Base-by-base conservation (phyloP, 257 asterid genomes). In the Coffea eugenioides region DNA sequence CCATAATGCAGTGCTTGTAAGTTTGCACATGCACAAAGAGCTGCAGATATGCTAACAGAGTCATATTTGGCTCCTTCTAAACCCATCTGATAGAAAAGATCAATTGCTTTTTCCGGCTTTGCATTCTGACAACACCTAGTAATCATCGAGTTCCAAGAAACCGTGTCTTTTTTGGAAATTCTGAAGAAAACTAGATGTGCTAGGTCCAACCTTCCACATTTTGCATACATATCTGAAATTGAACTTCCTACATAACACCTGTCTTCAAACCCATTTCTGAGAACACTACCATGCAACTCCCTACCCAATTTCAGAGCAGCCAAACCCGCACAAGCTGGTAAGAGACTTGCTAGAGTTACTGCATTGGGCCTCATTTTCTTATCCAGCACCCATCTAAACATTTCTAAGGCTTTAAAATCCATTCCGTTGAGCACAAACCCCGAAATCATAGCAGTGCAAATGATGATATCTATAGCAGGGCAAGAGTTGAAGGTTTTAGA, bases 261-360 rank as follows among this genome's bases (percentile, higher is more conserved):
- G 57, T 81, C 88, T 76, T 91, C 97, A 18, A 89, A 86, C 66
- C 95, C 92, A 71, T 68, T 86, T 71, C 88, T 83, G 54, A 91
- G 86, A 79, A 88, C 82, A 80, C 78, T 75, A 49, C 91, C 92
- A 72, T 95, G 99, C 83, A 93, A 82, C 88, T 93, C 97, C 87
- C 80, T 90, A 36, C 98, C 97, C 78, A 90, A 25, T 74, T 76
- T 86, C 67, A 90, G 41, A 45, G 90, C 84, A 46, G 83, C 93
- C 88, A 93, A 85, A 84, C 88, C 88, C 66, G 97, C 92, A 88
- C 99, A 92, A 84, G 98, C 99, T 11, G 98, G 98, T 56, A 95
- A 80, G 61, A 85, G 56, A 84, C 97, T 95, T 18, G 98, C 97
- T 18, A 90, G 84, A 11, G 99, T 95, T 67, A 95, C 92, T 43